Evolutionary conservation across 2,329 filamentous ascomycete species (phyloP).

Genomic region (Sclerotinia glacialis): DNA sequence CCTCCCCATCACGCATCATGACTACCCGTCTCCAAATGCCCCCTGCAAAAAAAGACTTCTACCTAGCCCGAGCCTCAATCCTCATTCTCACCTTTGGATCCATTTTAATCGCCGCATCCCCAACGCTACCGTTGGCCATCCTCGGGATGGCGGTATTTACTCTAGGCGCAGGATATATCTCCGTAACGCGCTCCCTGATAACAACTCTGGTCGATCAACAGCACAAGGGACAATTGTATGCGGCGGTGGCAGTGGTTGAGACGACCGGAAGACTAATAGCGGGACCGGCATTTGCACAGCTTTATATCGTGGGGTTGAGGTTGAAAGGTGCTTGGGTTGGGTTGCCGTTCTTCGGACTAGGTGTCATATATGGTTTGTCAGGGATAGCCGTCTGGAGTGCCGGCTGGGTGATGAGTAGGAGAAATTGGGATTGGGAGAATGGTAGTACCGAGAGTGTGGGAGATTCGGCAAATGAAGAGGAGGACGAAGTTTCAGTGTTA

Average conservation of each 20-base stretch:
- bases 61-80: conserved; percentile 29
- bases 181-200: conserved; percentile 30
- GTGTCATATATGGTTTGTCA: neutral
- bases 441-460: no score
- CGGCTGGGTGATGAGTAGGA: conserved; percentile 3
- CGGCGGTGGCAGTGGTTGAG: conserved; percentile 33
- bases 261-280: conserved; percentile 29
- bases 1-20: conserved; percentile 30
- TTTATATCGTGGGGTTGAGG: conserved; percentile 33
- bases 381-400: neutral
- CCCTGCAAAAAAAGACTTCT: conserved; percentile 30
- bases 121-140: conserved; percentile 30
- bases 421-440: neutral
- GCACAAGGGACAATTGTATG: conserved; percentile 34
- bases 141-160: conserved; percentile 32
- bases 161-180: conserved; percentile 31
- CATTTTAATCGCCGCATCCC: conserved; percentile 28
- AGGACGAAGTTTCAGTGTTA: neutral
- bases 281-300: conserved; percentile 29
- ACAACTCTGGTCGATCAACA: conserved; percentile 33
- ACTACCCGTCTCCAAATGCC: conserved; percentile 26
- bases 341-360: conserved; percentile 31
- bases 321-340: conserved; percentile 33
- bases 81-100: conserved; percentile 28
- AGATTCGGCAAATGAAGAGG: neutral